Percentiles rank a stretch among this genome's conserved stretches.
Evolutionary conservation across 2,329 filamentous ascomycete species (phyloP).

Genomic region (Cladosporium halotolerans): DNA sequence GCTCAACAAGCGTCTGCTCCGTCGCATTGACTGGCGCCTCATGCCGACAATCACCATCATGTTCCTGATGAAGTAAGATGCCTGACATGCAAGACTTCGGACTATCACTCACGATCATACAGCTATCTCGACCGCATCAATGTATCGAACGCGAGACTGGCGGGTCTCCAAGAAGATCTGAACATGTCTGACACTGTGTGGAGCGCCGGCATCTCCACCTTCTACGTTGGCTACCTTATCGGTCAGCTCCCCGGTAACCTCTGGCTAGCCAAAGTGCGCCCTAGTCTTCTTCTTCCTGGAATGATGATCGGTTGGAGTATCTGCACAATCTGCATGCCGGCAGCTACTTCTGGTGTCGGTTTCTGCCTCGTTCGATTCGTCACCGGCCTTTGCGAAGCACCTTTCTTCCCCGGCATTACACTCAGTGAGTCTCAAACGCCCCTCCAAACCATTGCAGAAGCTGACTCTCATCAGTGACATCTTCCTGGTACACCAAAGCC

Average conservation of each 20-base stretch:
- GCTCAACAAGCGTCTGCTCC: conserved; percentile 27
- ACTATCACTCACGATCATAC: background rate
- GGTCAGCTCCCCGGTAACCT: conserved; percentile 44
- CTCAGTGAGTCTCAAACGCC: conserved; percentile 22
- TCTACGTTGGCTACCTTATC: conserved; percentile 38
- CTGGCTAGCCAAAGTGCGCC: conserved; percentile 37
- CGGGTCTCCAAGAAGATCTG: conserved; percentile 35
- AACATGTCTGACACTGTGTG: conserved; percentile 32
- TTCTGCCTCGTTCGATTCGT: conserved; percentile 35
- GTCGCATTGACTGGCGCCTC: conserved; percentile 27
- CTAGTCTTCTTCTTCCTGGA: conserved; percentile 31
- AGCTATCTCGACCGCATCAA: conserved; percentile 37
- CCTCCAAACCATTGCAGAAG: conserved; percentile 10
- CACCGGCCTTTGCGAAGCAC: conserved; percentile 35
- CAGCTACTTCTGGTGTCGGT: conserved; percentile 30
- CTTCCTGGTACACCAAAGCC: conserved; percentile 44
- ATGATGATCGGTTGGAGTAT: conserved; percentile 41
- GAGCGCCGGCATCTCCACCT: conserved; percentile 37
- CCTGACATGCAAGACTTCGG: background rate
- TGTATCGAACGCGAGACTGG: conserved; percentile 35
- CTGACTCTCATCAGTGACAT: conserved; percentile 19
- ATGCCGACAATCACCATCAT: conserved; percentile 29
- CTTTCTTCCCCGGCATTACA: conserved; percentile 34
- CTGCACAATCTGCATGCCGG: conserved; percentile 42
- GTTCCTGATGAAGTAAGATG: conserved; percentile 27